Evolutionary conservation across 2,329 filamentous ascomycete genomes (phyloP), one percentile per base, ranked within the genome.

Genomic region (Coniochaeta hoffmannii): DNA sequence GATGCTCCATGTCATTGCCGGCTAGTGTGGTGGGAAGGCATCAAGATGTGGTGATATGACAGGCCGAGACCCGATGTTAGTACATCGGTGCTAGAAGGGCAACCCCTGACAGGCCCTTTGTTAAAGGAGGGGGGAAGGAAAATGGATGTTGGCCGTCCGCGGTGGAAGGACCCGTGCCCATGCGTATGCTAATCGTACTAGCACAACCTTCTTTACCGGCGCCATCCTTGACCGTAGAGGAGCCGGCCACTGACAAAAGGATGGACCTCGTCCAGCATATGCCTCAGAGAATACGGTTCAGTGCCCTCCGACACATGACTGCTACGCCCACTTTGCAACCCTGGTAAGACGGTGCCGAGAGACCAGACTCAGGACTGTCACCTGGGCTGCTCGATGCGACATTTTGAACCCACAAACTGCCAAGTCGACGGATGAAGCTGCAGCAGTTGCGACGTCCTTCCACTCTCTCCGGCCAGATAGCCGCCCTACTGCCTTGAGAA

Each of bases 21-120:
- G 22, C 41, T 46, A 46, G 41, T 28, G 41, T 46, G 41, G 41
- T 28, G 22, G 22, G 41, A 32, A 28, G 22, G 19, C 22, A 46
- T 28, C 41, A 46, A 44, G 41, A 46, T 46, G 22, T 22, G 41
- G 41, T 46, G 41, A 24, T 12, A 46, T 46, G 41, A 46, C 19
- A 46, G 41, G 41, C 41, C 41, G 41, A 46, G 24, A 46, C 41
- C 41, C 41, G 41, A 46, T 46, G 19, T 46, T 46, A 28, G 41
- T 22, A 46, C 41, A 28, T n/a, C 22, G 26, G 41, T 46, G 41
- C 4, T 28, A 46, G 41, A 46, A 28, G 41, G 41, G 19, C 22
- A 3, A 46, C 19, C 41, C 41, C 41, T 46, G 41, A 46, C 41
- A 28, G 41, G 41, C 26, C 41, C 12, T 28, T n/a, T 46, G 12